Percentiles rank a stretch among this genome's conserved stretches.
Conservation (phyloP, 495 filamentous ascomycete species). For the Lophium mytilinum region DNA sequence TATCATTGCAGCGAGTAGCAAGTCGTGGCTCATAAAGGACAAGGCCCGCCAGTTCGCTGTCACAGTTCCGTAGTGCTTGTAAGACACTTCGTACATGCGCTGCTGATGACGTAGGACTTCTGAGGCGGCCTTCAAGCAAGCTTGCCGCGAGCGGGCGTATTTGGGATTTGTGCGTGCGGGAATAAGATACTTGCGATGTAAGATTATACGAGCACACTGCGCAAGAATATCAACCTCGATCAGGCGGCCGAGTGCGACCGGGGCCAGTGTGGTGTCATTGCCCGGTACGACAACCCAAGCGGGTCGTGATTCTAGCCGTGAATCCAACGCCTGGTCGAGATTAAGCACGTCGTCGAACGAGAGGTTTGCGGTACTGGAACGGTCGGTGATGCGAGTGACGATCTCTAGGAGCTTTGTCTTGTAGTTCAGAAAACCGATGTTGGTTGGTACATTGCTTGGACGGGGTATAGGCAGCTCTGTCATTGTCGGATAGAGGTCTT, state of each 20-base stretch:
- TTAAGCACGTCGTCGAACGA: not conserved
- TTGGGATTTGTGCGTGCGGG: no score
- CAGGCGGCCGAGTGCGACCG: not conserved
- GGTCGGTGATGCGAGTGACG: not conserved
- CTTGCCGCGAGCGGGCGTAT: not conserved
- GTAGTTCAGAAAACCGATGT: constrained; percentile 16
- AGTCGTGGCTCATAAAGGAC: not conserved
- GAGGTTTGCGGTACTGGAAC: not conserved
- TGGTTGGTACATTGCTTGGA: constrained; percentile 29
- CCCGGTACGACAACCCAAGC: no score
- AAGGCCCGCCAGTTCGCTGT: not conserved
- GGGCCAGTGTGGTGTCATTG: constrained; percentile 9
- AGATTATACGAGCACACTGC: not conserved
- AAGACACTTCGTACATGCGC: not conserved
- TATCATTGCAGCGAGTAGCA: not conserved
- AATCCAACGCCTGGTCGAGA: constrained; percentile 4
- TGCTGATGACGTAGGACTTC: constrained; percentile 1
- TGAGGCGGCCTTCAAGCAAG: not conserved
- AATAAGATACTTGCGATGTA: not conserved
- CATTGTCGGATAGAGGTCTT: constrained; percentile 30
- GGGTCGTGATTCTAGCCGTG: constrained; percentile 9
- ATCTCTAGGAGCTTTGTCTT: not conserved
- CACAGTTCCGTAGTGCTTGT: not conserved
- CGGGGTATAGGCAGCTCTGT: constrained; percentile 25
- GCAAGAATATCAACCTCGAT: not conserved